Evolutionary conservation across 768 basidiomycete genomes (phyloP).

Genomic region (Collybia sp.): DNA sequence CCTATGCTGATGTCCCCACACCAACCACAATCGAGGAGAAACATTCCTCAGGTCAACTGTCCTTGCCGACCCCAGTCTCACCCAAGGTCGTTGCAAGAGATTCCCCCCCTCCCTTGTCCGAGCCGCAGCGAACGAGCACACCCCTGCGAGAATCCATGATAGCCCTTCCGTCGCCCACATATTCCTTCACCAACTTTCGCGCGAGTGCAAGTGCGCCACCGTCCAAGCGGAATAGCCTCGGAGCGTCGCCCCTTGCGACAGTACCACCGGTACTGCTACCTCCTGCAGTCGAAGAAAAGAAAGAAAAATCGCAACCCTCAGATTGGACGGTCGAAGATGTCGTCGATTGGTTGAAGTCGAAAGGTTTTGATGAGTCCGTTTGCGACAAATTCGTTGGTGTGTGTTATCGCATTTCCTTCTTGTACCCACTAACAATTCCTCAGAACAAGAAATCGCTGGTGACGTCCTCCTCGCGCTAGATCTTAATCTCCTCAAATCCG

Average conservation of each 20-base stretch:
- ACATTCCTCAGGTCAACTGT: constrained; percentile 10
- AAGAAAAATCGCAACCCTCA: constrained; percentile 43
- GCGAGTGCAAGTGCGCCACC: constrained; percentile 17
- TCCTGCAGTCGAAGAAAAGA: constrained; percentile 13
- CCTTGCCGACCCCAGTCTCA: constrained; percentile 11
- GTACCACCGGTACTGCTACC: background rate
- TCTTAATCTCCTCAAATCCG: constrained; percentile 82
- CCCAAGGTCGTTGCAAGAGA: constrained; percentile 16
- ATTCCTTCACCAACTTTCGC: constrained; percentile 10
- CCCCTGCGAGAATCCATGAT: background rate
- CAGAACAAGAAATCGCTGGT: constrained; percentile 98
- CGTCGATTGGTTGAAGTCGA: constrained; percentile 77
- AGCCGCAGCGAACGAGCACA: too few relatives aligned
- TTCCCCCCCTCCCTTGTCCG: too few relatives aligned
- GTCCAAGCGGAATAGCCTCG: constrained; percentile 40
- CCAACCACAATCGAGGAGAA: constrained; percentile 3
- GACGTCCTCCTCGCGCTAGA: constrained; percentile 96
- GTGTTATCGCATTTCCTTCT: constrained; percentile 14
- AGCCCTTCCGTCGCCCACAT: background rate
- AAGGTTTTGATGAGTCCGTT: constrained; percentile 81
- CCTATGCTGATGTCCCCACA: background rate
- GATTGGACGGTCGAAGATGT: constrained; percentile 92
- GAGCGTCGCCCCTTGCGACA: constrained; percentile 12
- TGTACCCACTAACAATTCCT: background rate
- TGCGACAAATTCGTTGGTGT: constrained; percentile 83